Percentiles rank a stretch among this genome's conserved stretches.
Evolutionary conservation across 2,329 filamentous ascomycete genomes (phyloP).

Genomic region (Knoxdaviesia capensis): DNA sequence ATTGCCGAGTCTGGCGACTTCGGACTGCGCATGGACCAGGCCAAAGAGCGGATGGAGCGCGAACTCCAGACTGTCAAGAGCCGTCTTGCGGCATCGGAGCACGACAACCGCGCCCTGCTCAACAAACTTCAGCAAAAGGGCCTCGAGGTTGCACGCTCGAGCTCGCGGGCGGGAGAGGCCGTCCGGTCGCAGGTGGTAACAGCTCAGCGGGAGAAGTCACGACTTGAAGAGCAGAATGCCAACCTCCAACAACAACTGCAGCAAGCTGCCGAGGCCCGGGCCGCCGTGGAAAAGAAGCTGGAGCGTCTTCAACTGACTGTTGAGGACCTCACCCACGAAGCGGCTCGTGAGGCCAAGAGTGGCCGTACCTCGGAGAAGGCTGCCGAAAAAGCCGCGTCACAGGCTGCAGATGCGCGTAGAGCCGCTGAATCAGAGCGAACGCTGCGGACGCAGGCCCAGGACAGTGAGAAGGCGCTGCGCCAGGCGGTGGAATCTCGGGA

Average conservation of each 20-base stretch:
- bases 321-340: constrained; percentile 83
- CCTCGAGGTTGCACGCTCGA: constrained; percentile 81
- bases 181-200: constrained; percentile 57
- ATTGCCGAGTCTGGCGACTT: constrained; percentile 82
- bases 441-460: constrained; percentile 64
- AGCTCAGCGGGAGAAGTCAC: constrained; percentile 66
- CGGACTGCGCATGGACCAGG: constrained; percentile 75
- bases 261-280: constrained; percentile 65
- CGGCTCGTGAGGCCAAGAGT: constrained; percentile 73
- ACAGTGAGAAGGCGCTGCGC: constrained; percentile 67
- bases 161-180: constrained; percentile 66
- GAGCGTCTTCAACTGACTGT: constrained; percentile 77
- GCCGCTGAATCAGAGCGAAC: constrained; percentile 83
- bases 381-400: constrained; percentile 57
- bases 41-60: constrained; percentile 80
- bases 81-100: constrained; percentile 76
- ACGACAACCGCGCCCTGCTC: constrained; percentile 83
- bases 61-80: constrained; percentile 85
- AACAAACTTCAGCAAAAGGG: constrained; percentile 98
- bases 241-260: constrained; percentile 69
- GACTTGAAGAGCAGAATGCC: constrained; percentile 63
- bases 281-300: constrained; percentile 77
- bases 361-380: constrained; percentile 81
- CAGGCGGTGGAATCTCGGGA: constrained; percentile 59
- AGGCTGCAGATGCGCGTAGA: constrained; percentile 75